A percentile compares a stretch with the other conserved stretches of the same genome.
phyloP scores from a whole-genome alignment of 2,329 filamentous ascomycete species.

The Domatiomyces catenatus region DNA sequence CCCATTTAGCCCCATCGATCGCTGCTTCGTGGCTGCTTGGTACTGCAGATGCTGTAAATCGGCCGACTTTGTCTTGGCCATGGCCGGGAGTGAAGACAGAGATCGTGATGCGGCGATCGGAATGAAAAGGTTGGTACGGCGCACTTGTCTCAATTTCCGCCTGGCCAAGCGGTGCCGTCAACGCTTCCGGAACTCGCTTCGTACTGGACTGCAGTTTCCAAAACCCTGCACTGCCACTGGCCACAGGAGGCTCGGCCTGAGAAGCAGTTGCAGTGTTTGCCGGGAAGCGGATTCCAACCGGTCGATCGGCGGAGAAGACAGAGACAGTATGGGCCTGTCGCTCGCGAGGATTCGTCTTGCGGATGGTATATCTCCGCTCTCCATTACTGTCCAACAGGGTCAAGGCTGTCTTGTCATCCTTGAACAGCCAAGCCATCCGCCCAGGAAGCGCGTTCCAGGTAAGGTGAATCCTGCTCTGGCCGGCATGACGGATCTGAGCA shows the following conservation, averaged over 20 bases:
- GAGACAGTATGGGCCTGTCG: constrained; percentile 25
- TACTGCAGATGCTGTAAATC: constrained; percentile 19
- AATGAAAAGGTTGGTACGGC: constrained; percentile 91
- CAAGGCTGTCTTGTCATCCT: constrained; percentile 27
- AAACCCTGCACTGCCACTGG: constrained; percentile 18
- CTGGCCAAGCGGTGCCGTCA: constrained; percentile 43
- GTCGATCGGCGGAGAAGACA: constrained; percentile 16
- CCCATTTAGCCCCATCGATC: constrained; percentile 28
- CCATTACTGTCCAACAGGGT: constrained; percentile 31
- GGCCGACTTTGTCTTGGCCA: constrained; percentile 28
- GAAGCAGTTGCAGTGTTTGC: constrained; percentile 3
- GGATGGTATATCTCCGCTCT: constrained; percentile 21
- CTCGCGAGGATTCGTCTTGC: constrained; percentile 16
- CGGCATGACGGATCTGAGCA: constrained; percentile 32
- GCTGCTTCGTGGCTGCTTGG: constrained; percentile 11
- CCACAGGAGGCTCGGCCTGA: constrained; percentile 1
- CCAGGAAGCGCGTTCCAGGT: constrained; percentile 26
- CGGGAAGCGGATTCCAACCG: constrained; percentile 10
- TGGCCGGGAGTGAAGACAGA: constrained; percentile 41
- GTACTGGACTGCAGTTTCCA: constrained; percentile 30
- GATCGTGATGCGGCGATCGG: constrained; percentile 68
- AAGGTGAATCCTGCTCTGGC: constrained; percentile 34
- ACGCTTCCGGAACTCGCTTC: not conserved
- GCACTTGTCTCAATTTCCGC: constrained; percentile 92
- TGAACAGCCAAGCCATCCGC: constrained; percentile 30